Evolutionary conservation across 1,284 basidiomycete species (phyloP), one percentile per base, ranked within the genome.

Genomic region (Apiotrichum sp.): DNA sequence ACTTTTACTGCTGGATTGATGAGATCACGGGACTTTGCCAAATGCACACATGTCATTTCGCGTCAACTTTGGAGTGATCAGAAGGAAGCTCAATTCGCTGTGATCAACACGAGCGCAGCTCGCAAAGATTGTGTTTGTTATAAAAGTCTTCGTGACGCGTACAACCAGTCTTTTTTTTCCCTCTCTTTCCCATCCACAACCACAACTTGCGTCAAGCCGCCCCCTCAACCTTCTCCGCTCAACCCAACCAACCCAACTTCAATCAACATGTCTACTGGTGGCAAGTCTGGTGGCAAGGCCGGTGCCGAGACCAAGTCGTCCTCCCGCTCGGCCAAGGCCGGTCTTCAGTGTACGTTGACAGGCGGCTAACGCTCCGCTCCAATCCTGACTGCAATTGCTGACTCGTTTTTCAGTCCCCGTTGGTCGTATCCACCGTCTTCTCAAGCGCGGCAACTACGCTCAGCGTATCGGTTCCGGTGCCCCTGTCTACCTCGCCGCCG

Each of bases 391-490:
- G 31, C 34, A 6, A n/a, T 8, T 8, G 33, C 10, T 46, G 16
- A 40, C 59, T 65, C 50, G 64, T 52, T 55, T 14, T 87, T 10
- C 53, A 73, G 71, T 90, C 80, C 89, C 88, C 59, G 89, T 92
- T 63, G 86, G 86, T 76, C 87, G 89, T 83, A 86, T 92, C 70
- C 87, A 89, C 77, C 84, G 89, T 81, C 82, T 88, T 50, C 78
- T 90, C 72, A 88, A 88, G 82, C 84, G 84, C 78, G 87, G 87
- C 63, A 89, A 89, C 82, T 89, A 88, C 87, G 59, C 85, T 85
- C 67, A 87, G 85, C 87, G 74, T 62, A 83, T 79, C 73, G 73
- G 71, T 68, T 62, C 67, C 55, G 67, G 64, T 65, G 72, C 66
- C 40, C 67, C 70, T 86, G 90, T 91, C 59, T 92, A 90, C 78